Evolutionary conservation across 2,329 filamentous ascomycete genomes (phyloP).

Genomic region (Neoscytalidium dimidiatum): DNA sequence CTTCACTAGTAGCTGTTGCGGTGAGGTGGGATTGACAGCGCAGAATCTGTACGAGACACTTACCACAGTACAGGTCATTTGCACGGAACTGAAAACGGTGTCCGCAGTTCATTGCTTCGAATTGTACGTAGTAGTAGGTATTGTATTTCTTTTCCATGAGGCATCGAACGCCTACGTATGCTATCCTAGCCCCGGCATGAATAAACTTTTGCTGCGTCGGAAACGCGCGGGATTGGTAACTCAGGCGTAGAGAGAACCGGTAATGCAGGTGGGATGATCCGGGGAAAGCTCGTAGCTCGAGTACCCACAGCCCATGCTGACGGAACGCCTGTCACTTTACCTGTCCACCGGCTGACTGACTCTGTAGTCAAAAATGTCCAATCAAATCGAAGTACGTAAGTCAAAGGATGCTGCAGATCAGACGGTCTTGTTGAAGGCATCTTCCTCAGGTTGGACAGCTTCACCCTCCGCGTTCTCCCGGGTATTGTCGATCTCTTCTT

Average conservation of each 20-base stretch:
- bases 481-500: conserved; percentile 7
- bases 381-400: not conserved
- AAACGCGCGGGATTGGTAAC: not conserved
- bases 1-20: not conserved
- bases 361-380: not conserved
- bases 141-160: not conserved
- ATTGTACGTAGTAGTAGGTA: not conserved
- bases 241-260: not conserved
- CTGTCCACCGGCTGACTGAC: not conserved
- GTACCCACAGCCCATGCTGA: not conserved
- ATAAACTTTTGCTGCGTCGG: conserved; percentile 10
- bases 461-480: conserved; percentile 14
- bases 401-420: not conserved
- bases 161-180: not conserved
- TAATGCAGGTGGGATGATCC: not conserved
- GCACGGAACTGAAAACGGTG: not conserved
- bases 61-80: not conserved
- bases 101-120: not conserved
- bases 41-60: not conserved
- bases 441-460: not conserved
- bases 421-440: conserved; percentile 15
- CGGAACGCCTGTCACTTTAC: not conserved
- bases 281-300: not conserved
- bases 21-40: not conserved
- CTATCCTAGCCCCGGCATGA: not conserved